Evolutionary conservation across 352 stramenopile species (phyloP), one percentile per base, ranked within the genome.

Genomic region (Phytophthora hibernalis): DNA sequence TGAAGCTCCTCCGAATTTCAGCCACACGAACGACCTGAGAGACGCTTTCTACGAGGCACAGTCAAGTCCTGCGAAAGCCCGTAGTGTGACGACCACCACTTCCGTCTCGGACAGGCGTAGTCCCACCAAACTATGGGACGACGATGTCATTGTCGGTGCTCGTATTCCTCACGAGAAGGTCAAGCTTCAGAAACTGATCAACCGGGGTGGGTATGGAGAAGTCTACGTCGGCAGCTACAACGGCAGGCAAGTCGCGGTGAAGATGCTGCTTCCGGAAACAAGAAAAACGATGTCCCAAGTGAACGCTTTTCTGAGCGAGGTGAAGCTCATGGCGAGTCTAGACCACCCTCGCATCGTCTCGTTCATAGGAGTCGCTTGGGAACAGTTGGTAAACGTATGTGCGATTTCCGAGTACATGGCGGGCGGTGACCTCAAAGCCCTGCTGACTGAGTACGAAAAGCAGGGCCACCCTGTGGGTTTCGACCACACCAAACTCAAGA

Each of bases 321-420:
- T 73, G 1, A 77, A 77, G 59, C 31, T 77, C 20, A 77, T 77
- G 70, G 70, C 65, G 22, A 57, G 53, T 60, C 51, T 77, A 12
- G 65, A 85, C 15, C 76, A 83, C 35, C 52, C 65, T 20, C 58
- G 58, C 16, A 82, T 90, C 52, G 71, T 83, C 3, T 64, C 48
- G 11, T 87, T 84, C 13, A 37, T 85, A 16, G 76, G 74, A 15
- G 70, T 85, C 5, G 72, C 77, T 5, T 85, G 76, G 77, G 68
- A 80, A 40, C 61, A 72, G 31, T 58, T 81, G 22, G 70, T 62
- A 9, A 65, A 80, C 20, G 45, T 84, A 13, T 79, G 69, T 18
- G 73, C 72, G 3, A 60, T 88, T 10, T 82, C 74, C 15, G 79
- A 88, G 59, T 84, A 79, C 72, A 88, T 88, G 79, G 65, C 50